A percentile compares a stretch with the other conserved stretches of the same genome.
Conservation (phyloP, 176 grass and related monocot species). For the Carex littledalei region DNA sequence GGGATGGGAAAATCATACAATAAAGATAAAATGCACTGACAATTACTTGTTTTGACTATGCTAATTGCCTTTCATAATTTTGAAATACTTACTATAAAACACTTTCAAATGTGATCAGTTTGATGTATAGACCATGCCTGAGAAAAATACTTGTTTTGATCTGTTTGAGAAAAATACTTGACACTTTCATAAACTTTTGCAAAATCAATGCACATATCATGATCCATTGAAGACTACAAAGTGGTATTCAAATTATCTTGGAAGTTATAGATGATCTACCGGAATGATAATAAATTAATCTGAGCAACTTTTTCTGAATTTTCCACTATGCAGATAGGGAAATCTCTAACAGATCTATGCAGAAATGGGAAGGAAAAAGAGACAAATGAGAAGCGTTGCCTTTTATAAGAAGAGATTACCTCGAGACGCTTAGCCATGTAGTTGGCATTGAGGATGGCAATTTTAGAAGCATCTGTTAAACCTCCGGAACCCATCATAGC, state of each 20-base stretch:
- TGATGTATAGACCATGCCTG: not conserved
- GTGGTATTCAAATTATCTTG: not conserved
- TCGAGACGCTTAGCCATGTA: conserved; percentile 99
- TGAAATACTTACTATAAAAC: too few relatives aligned
- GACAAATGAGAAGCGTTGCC: not conserved
- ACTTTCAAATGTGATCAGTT: not conserved
- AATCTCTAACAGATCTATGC: not conserved
- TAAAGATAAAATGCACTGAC: not conserved
- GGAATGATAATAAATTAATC: not conserved
- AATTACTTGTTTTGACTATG: too few relatives aligned
- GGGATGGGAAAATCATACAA: not conserved
- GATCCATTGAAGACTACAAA: not conserved
- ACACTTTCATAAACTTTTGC: not conserved
- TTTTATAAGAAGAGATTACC: conserved; percentile 35
- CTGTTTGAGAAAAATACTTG: not conserved
- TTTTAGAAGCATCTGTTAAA: conserved; percentile 97
- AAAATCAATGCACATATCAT: not conserved
- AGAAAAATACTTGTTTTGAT: not conserved
- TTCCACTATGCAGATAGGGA: not conserved
- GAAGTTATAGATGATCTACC: too few relatives aligned
- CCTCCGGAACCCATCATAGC: conserved; percentile 98
- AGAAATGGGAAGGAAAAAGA: not conserved
- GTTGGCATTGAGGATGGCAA: conserved; percentile 92
- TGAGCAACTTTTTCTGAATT: not conserved
- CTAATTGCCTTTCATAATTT: too few relatives aligned